Evolutionary conservation across 2,329 filamentous ascomycete genomes (phyloP).

Genomic region (Xylogone sp.): DNA sequence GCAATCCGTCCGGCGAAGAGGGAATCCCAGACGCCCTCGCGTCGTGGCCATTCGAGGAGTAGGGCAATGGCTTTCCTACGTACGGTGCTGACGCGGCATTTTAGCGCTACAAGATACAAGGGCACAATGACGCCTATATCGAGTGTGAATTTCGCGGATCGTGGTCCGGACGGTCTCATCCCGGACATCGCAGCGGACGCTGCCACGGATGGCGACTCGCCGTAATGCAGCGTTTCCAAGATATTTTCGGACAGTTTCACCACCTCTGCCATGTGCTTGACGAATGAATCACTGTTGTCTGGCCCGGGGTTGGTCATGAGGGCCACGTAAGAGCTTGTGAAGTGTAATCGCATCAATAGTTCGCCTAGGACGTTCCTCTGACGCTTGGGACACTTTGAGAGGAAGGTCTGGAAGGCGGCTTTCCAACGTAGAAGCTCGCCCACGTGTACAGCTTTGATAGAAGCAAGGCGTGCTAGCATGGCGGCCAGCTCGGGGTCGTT

Average conservation of each 20-base stretch:
- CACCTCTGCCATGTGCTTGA: conserved; percentile 1
- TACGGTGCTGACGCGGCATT: conserved; percentile 52
- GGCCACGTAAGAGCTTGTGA: not conserved
- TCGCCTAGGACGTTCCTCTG: not conserved
- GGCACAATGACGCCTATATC: conserved; percentile 61
- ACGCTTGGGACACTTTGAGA: not conserved
- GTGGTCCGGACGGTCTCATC: not conserved
- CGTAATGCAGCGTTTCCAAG: conserved; percentile 4
- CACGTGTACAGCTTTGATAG: not conserved
- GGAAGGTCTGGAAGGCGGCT: not conserved
- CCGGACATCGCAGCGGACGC: not conserved
- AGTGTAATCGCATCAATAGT: not conserved
- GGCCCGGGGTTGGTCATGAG: not conserved
- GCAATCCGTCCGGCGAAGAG: conserved; percentile 14
- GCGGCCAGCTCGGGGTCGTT: not conserved
- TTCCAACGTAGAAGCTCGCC: conserved; percentile 1
- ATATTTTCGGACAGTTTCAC: conserved; percentile 1
- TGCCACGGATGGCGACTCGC: not conserved
- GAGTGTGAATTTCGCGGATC: conserved; percentile 47
- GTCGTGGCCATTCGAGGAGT: conserved; percentile 52
- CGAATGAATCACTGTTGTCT: conserved; percentile 1
- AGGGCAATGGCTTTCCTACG: conserved; percentile 59
- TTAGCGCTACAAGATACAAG: conserved; percentile 60
- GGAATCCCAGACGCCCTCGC: conserved; percentile 65
- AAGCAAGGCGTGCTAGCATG: not conserved